Conservation (phyloP, 352 stramenopile genomes). For the Pythium sp. region DNA sequence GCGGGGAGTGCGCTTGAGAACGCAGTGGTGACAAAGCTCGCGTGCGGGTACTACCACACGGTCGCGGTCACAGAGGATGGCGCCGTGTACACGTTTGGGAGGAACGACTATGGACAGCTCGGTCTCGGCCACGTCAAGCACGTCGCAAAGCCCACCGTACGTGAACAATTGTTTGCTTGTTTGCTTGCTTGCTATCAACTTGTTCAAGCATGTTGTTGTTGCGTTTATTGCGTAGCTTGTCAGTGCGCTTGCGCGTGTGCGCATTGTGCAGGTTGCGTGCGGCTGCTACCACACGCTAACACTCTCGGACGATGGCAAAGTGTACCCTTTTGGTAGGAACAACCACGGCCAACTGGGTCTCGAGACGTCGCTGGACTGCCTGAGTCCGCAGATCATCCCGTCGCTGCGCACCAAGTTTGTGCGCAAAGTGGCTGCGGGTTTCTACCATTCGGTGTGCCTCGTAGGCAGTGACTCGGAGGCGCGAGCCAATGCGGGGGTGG, state of each 20-base stretch:
- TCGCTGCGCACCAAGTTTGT: conserved; percentile 54
- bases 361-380: conserved; percentile 67
- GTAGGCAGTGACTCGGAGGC: conserved; percentile 24
- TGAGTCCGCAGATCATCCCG: conserved; percentile 71
- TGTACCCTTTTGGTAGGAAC: conserved; percentile 92
- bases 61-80: conserved; percentile 66
- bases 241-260: conserved; percentile 43
- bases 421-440: conserved; percentile 85
- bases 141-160: conserved; percentile 49
- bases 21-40: conserved; percentile 68
- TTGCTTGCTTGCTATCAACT: not conserved
- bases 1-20: conserved; percentile 44
- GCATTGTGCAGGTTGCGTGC: conserved; percentile 72
- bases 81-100: conserved; percentile 83
- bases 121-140: conserved; percentile 86
- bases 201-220: not conserved
- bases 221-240: conserved; percentile 36
- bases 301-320: conserved; percentile 80
- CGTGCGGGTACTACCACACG: conserved; percentile 93
- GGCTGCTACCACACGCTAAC: conserved; percentile 86
- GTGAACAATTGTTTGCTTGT: not conserved
- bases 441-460: conserved; percentile 90
- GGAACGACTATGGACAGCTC: conserved; percentile 93
- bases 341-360: conserved; percentile 92
- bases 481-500: not conserved